Percentiles rank a stretch among this genome's conserved stretches.
Evolutionary conservation across 2,329 filamentous ascomycete species (phyloP).

Genomic region (Aureobasidium melanogenum): DNA sequence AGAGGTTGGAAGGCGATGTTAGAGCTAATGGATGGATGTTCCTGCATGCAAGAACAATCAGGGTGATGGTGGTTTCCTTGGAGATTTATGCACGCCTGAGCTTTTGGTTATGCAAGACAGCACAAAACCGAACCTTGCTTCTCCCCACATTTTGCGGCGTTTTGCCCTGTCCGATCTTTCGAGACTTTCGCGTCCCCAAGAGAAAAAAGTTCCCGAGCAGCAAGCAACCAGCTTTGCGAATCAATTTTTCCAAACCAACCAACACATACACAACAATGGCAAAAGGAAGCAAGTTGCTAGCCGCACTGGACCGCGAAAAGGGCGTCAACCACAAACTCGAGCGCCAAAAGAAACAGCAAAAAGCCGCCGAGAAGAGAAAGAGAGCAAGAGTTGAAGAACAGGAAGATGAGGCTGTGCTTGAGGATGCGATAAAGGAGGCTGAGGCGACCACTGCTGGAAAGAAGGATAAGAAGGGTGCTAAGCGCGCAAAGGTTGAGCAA

Average conservation of each 20-base stretch:
- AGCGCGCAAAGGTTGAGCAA: conserved; percentile 18
- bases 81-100: background rate
- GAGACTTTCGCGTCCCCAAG: background rate
- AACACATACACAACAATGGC: conserved; percentile 29
- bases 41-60: background rate
- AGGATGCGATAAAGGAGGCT: conserved; percentile 21
- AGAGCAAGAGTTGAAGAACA: conserved; percentile 22
- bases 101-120: no score
- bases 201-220: conserved; percentile 6
- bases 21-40: background rate
- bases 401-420: conserved; percentile 21
- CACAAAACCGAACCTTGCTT: background rate
- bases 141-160: background rate
- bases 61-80: background rate
- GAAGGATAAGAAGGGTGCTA: conserved; percentile 15
- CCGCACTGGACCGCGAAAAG: conserved; percentile 49
- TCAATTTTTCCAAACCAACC: background rate
- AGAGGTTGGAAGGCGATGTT: background rate
- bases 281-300: conserved; percentile 47
- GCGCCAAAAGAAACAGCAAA: conserved; percentile 46
- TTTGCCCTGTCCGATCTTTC: background rate
- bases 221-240: no score
- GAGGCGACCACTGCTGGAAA: conserved; percentile 14
- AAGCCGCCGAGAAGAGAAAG: conserved; percentile 44
- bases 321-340: conserved; percentile 65